These are phyloP conservation scores for Vitis rupestris DNA, from an alignment of 164 flowering plant species.

Conservation along the genomic window DNA sequence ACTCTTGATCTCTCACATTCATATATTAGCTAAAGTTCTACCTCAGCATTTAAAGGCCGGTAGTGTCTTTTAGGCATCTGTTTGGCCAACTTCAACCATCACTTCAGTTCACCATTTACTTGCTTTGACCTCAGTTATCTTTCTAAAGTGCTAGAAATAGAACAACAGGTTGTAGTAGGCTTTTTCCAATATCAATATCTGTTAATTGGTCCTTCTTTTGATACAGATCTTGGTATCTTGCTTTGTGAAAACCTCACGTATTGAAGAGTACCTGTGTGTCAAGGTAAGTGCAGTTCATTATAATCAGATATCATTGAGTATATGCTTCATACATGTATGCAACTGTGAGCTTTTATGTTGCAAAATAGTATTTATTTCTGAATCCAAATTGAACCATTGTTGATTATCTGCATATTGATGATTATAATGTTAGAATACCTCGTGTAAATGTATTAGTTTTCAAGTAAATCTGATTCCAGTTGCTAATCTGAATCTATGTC, in stretches of 20 bases:
- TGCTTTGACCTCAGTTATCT: not conserved
- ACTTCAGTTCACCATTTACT: not conserved
- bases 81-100: not conserved
- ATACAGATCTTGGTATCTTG: constrained; percentile 87
- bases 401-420: no score
- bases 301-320: not conserved
- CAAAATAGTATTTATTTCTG: no score
- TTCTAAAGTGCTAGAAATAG: not conserved
- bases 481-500: no score
- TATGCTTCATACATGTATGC: no score
- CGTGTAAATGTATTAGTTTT: no score
- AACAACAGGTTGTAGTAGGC: no score
- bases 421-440: no score
- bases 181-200: not conserved
- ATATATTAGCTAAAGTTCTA: not conserved
- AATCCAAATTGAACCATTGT: no score
- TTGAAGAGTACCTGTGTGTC: constrained; percentile 89
- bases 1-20: no score
- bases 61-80: not conserved
- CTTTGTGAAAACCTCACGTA: constrained; percentile 95
- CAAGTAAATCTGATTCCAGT: no score
- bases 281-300: constrained; percentile 50
- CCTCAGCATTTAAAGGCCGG: not conserved
- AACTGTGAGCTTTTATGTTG: no score
- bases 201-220: not conserved